These are phyloP conservation scores for Incumbomyces delicatus DNA, from an alignment of 2,329 filamentous ascomycete genomes.

Conservation along the genomic window DNA sequence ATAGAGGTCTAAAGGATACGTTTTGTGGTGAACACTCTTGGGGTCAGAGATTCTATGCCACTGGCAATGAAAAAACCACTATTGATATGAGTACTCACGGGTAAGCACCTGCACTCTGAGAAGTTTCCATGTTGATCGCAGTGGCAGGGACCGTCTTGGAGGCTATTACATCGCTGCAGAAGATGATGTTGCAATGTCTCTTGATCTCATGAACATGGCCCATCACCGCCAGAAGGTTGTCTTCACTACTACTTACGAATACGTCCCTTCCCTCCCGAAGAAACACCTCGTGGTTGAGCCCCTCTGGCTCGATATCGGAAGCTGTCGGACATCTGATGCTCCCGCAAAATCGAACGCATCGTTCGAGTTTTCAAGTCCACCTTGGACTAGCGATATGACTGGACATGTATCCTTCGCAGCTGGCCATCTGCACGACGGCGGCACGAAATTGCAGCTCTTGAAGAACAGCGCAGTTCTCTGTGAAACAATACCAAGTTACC, in stretches of 20 bases:
- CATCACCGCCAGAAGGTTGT: constrained; percentile 6
- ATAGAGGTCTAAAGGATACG: constrained; percentile 2
- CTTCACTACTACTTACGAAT: constrained; percentile 11
- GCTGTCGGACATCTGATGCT: no score
- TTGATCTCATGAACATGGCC: constrained; percentile 11
- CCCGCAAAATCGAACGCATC: no score
- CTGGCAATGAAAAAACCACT: not conserved
- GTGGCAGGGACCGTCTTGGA: not conserved
- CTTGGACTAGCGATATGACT: not conserved
- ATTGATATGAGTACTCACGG: not conserved
- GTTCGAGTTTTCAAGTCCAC: no score
- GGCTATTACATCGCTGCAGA: constrained; percentile 9
- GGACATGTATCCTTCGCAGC: constrained; percentile 7
- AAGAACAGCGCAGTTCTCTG: constrained; percentile 9
- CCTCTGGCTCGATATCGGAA: no score
- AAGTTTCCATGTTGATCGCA: no score
- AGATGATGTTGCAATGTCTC: constrained; percentile 7
- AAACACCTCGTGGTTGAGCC: no score
- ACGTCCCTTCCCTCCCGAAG: not conserved
- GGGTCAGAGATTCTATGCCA: not conserved
- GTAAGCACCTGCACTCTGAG: not conserved
- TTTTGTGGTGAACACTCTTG: constrained; percentile 1
- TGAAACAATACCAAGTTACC: constrained; percentile 5
- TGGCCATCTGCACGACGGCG: constrained; percentile 12
- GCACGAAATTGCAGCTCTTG: constrained; percentile 8